Conservation (phyloP, 352 stramenopile genomes). For the Phytophthora podocarpi region DNA sequence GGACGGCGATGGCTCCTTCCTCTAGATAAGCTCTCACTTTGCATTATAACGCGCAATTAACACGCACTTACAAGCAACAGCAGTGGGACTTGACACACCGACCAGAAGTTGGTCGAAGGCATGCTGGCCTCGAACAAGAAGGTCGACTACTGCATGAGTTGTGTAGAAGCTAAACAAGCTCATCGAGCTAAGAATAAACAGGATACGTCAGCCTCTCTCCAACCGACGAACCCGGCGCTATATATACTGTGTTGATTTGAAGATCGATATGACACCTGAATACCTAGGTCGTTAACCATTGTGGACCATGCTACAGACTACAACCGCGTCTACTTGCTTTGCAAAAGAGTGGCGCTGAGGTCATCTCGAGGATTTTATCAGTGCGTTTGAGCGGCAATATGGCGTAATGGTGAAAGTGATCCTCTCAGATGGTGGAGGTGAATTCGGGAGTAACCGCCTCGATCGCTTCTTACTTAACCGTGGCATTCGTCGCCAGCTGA, state of each 20-base stretch:
- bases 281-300: background rate
- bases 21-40: no score
- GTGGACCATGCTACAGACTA: slow-evolving; percentile 4
- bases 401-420: background rate
- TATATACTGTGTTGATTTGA: slow-evolving; percentile 13
- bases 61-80: no score
- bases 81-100: no score
- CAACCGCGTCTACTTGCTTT: slow-evolving; percentile 1
- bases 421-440: background rate
- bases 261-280: slow-evolving; percentile 11
- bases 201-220: background rate
- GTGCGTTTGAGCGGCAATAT: slow-evolving; percentile 7
- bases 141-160: slow-evolving; percentile 11
- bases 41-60: no score
- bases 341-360: background rate
- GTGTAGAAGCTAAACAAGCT: slow-evolving; percentile 13
- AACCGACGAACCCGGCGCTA: slow-evolving; percentile 8
- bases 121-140: slow-evolving; percentile 4
- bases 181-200: slow-evolving; percentile 8
- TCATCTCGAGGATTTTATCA: background rate
- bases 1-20: no score
- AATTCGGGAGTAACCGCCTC: background rate
- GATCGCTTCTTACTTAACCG: slow-evolving; percentile 8
- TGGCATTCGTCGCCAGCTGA: slow-evolving; percentile 1
- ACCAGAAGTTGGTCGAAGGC: background rate